A percentile compares a stretch with the other conserved stretches of the same genome.
phyloP scores from a whole-genome alignment of 345 rosid species.

The Acer negundo region DNA sequence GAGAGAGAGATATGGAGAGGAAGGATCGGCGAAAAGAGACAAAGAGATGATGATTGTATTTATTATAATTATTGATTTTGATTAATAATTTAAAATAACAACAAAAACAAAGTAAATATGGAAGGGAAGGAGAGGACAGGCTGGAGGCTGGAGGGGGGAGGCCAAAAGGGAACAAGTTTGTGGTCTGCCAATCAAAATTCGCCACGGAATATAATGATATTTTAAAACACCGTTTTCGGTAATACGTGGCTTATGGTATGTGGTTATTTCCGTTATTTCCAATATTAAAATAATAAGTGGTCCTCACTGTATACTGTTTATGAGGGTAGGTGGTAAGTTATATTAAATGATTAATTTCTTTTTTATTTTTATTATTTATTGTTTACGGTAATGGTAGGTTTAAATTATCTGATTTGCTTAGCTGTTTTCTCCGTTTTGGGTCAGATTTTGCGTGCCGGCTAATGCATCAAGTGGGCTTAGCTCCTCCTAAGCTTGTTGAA shows the following conservation, averaged over 20 bases:
- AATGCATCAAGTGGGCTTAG: too few relatives aligned
- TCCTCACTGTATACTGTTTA: not conserved
- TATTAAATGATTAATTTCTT: not conserved
- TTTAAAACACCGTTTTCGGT: not conserved
- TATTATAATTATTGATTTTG: slow-evolving; percentile 4
- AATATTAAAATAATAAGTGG: not conserved
- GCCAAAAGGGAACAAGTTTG: slow-evolving; percentile 4
- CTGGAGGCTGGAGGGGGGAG: slow-evolving; percentile 25
- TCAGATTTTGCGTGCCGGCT: not conserved
- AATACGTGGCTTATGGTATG: slow-evolving; percentile 10
- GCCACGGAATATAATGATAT: slow-evolving; percentile 17
- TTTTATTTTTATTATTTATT: not conserved
- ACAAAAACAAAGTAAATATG: slow-evolving; percentile 4
- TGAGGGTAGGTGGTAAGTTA: not conserved
- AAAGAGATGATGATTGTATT: slow-evolving; percentile 25
- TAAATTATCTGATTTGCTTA: not conserved
- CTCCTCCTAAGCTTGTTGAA: too few relatives aligned
- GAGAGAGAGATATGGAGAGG: slow-evolving; percentile 16
- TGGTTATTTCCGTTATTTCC: not conserved
- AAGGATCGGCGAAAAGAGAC: slow-evolving; percentile 27
- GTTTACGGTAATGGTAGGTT: not conserved
- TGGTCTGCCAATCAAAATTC: slow-evolving; percentile 3
- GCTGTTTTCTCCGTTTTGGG: slow-evolving; percentile 1
- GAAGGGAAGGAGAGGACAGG: slow-evolving; percentile 7
- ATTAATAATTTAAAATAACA: slow-evolving; percentile 5